phyloP scores from a whole-genome alignment of 2,329 filamentous ascomycete species.

The Aspergillus hiratsukae region DNA sequence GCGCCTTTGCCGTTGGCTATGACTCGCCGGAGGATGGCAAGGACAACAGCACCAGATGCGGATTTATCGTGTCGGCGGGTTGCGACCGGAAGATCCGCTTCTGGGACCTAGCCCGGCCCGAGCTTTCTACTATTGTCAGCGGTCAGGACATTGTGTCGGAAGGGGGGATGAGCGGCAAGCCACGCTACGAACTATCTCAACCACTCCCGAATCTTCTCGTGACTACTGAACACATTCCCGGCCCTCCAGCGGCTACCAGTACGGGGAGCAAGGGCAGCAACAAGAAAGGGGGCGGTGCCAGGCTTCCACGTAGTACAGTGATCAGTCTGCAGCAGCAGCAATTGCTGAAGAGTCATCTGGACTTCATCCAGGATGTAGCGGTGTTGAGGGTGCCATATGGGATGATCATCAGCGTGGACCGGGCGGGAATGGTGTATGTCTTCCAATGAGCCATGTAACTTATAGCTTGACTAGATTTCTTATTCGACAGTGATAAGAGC shows the following conservation, averaged over 20 bases:
- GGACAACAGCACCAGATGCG: constrained; percentile 57
- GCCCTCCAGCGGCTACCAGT: constrained; percentile 22
- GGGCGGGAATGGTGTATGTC: constrained; percentile 84
- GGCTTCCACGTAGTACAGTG: constrained; percentile 70
- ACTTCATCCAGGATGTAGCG: constrained; percentile 83
- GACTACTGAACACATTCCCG: constrained; percentile 60
- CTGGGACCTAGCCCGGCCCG: constrained; percentile 79
- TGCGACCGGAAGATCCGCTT: constrained; percentile 88
- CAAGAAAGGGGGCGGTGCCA: constrained; percentile 35
- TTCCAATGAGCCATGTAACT: constrained; percentile 45
- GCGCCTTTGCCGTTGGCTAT: constrained; percentile 68
- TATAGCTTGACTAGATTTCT: background rate
- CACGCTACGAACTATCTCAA: constrained; percentile 65
- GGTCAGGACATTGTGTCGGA: constrained; percentile 67
- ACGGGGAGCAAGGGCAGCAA: constrained; percentile 23
- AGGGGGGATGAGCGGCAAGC: constrained; percentile 43
- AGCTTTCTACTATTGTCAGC: constrained; percentile 75
- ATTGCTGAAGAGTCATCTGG: constrained; percentile 78
- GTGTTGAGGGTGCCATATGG: constrained; percentile 83
- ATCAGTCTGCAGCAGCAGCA: constrained; percentile 86
- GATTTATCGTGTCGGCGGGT: constrained; percentile 82
- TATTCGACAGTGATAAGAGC: background rate
- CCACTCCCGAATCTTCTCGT: constrained; percentile 60
- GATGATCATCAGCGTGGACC: constrained; percentile 87
- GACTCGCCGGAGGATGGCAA: constrained; percentile 63